These are phyloP conservation scores for Nakazawaea anatomiae DNA, from an alignment of 805 yeast species.

Conservation along the genomic window DNA sequence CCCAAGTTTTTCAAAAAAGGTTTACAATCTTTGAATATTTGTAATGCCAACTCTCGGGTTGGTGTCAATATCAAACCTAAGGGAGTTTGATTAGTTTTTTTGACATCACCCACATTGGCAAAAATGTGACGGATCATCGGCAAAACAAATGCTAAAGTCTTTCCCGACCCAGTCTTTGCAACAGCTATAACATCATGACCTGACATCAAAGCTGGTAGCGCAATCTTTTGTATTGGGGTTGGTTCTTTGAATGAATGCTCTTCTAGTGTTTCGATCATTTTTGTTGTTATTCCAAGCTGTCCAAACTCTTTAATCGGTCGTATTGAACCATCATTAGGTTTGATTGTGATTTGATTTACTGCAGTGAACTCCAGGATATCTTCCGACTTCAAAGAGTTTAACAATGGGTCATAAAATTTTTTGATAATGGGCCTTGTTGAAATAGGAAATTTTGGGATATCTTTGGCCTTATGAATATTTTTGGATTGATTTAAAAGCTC, in stretches of 20 bases:
- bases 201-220: constrained; percentile 83
- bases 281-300: constrained; percentile 70
- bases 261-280: constrained; percentile 46
- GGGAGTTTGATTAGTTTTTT: constrained; percentile 57
- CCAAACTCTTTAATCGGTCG: constrained; percentile 74
- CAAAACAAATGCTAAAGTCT: constrained; percentile 80
- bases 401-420: constrained; percentile 51
- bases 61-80: constrained; percentile 80
- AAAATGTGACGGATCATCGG: constrained; percentile 82
- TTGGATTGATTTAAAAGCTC: constrained; percentile 33
- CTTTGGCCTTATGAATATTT: constrained; percentile 40
- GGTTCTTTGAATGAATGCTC: constrained; percentile 54
- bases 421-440: constrained; percentile 48
- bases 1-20: constrained; percentile 47
- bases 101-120: constrained; percentile 42
- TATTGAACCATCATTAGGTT: constrained; percentile 47
- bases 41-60: constrained; percentile 87
- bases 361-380: constrained; percentile 53
- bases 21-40: constrained; percentile 63
- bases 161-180: constrained; percentile 96
- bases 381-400: constrained; percentile 47
- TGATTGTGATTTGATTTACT: constrained; percentile 61
- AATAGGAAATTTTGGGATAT: constrained; percentile 42
- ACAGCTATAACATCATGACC: constrained; percentile 90
- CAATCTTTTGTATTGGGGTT: constrained; percentile 86